Base-by-base conservation (phyloP, 768 basidiomycete species). In the Boletus edulis region DNA sequence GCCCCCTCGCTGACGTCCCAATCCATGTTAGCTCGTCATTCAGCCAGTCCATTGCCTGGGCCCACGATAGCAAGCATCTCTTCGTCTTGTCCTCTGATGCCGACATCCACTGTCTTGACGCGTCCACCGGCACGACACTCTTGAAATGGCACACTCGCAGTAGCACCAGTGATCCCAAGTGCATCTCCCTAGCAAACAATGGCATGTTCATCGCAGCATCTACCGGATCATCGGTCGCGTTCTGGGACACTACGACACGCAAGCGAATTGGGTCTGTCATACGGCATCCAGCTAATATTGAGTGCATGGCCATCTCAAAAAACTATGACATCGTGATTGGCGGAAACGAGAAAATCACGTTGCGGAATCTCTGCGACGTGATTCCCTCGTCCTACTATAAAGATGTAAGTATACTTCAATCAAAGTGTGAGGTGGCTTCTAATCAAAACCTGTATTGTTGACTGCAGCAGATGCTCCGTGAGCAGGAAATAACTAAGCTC, bases 201-300 rank as follows among this genome's bases (percentile, higher is more conserved):
- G 45, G 51, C 9, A 24, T 22, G 6, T 53, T 58, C 15, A 20
- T 59, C 22, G 56, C 48, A 18, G 47, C 38, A 7, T 49, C 39
- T 3, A 34, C 14, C 7, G 20, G 31, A 1, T 34, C 46, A 5
- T 50, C 48, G 1, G 49, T 60, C 24, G 51, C 57, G 0, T 54
- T 60, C 31, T 59, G 56, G 59, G 57, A 60, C 10, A 40, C 35
- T 8, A 29, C 27, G 3, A 59, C 56, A 7, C 41, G 10, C 29
- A 45, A 53, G 10, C 24, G 32, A 43, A 47, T 59, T 1, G 59
- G 56, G 24, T 8, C 51, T 12, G 1, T 20, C 12, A 22, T 59
- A 8, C n/a, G 32, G 22, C 47, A 59, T 18, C 9, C 27, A 1
- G 17, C 5, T 13, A 0, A 7, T 1, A 5, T 54, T n/a, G 18